A percentile compares a stretch with the other conserved stretches of the same genome.
These are phyloP conservation scores for Aspergillus kassunensis DNA, from an alignment of 495 filamentous ascomycete species.

Conservation along the genomic window DNA sequence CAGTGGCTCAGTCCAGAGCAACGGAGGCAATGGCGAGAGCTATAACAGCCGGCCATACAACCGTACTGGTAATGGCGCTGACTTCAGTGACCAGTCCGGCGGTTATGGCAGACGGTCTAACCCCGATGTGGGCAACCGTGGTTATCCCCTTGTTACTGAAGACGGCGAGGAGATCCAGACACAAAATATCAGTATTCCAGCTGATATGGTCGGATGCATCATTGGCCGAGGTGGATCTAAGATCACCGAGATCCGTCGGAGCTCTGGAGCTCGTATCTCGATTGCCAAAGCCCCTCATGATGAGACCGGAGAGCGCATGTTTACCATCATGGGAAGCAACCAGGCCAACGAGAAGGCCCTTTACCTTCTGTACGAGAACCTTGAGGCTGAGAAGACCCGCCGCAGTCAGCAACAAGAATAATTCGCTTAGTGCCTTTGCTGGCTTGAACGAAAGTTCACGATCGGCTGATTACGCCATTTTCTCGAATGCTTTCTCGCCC, in stretches of 20 bases:
- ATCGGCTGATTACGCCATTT: neutral
- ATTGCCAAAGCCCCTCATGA: conserved; percentile 98
- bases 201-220: conserved; percentile 99
- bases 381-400: conserved; percentile 97
- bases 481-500: conserved; percentile 4
- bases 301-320: conserved; percentile 97
- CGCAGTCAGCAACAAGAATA: conserved; percentile 79
- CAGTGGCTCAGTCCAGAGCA: conserved; percentile 21
- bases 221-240: conserved; percentile 92
- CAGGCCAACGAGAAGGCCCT: conserved; percentile 91
- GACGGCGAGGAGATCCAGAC: conserved; percentile 97
- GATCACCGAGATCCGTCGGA: conserved; percentile 96
- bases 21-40: conserved; percentile 40
- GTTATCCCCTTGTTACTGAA: conserved; percentile 80
- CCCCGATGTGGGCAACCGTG: conserved; percentile 66
- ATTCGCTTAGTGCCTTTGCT: conserved; percentile 8
- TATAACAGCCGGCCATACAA: conserved; percentile 74
- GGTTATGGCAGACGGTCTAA: conserved; percentile 72
- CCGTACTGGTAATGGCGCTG: conserved; percentile 92
- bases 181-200: conserved; percentile 98
- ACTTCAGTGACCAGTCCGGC: conserved; percentile 81
- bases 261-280: conserved; percentile 92
- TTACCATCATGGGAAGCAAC: conserved; percentile 94
- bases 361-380: conserved; percentile 95
- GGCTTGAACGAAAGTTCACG: neutral